Evolutionary conservation across 495 filamentous ascomycete genomes (phyloP).

Genomic region (Hypoxylon cercidicola): DNA sequence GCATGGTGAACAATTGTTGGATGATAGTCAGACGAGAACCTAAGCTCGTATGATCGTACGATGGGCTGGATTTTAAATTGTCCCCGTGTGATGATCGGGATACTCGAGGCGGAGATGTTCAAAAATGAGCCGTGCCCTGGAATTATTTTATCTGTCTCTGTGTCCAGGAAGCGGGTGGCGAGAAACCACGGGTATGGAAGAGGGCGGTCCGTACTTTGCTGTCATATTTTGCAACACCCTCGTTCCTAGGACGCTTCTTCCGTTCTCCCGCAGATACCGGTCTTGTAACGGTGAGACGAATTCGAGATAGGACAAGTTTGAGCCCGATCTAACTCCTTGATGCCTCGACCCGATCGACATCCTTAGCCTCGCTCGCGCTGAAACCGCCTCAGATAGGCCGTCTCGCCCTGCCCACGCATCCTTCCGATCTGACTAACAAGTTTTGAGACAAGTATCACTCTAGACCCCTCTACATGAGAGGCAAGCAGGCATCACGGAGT

Average conservation of each 20-base stretch:
- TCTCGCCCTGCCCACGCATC: not conserved
- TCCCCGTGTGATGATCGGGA: constrained; percentile 1
- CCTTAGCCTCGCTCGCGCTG: not conserved
- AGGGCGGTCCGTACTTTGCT: constrained; percentile 3
- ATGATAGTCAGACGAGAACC: constrained; percentile 2
- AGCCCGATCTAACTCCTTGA: not conserved
- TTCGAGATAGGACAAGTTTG: too few relatives aligned
- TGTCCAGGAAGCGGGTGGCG: not conserved
- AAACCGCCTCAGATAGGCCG: not conserved
- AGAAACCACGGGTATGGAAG: not conserved
- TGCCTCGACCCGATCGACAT: not conserved
- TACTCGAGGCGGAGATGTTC: not conserved
- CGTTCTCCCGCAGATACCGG: too few relatives aligned
- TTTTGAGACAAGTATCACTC: not conserved
- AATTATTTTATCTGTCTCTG: not conserved
- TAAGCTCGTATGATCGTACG: constrained; percentile 7
- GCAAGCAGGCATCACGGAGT: not conserved
- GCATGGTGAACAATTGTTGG: constrained; percentile 3
- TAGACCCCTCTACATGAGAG: not conserved
- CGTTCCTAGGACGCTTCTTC: not conserved
- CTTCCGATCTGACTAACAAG: not conserved
- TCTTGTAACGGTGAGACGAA: too few relatives aligned
- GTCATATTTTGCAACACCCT: not conserved
- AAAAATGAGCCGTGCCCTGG: not conserved
- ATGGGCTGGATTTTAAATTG: constrained; percentile 1